phyloP scores from a whole-genome alignment of 306 rosid species.

The Castanea mollissima region DNA sequence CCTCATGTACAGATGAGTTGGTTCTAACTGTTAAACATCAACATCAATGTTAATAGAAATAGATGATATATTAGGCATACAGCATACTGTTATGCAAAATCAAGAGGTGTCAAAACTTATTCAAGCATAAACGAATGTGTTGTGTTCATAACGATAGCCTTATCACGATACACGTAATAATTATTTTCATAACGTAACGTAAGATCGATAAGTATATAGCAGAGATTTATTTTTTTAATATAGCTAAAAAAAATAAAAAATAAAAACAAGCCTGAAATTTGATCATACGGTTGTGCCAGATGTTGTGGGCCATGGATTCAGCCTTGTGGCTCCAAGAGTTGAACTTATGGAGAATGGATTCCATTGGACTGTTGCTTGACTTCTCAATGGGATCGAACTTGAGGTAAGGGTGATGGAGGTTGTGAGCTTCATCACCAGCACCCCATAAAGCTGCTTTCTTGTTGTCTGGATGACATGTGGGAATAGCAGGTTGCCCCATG shows the following conservation, averaged over 20 bases:
- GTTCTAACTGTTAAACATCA: slow-evolving; percentile 32
- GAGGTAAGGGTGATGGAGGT: slow-evolving; percentile 30
- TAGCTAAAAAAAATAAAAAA: neutral
- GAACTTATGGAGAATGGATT: slow-evolving; percentile 41
- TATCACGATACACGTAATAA: no score
- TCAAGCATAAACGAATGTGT: neutral
- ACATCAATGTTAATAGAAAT: no score
- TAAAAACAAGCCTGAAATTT: neutral
- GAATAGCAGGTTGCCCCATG: slow-evolving; percentile 40
- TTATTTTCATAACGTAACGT: no score
- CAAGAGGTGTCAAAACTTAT: neutral
- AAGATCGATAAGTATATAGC: no score
- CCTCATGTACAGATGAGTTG: slow-evolving; percentile 40
- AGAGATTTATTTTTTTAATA: neutral
- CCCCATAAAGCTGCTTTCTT: slow-evolving; percentile 39
- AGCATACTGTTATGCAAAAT: neutral
- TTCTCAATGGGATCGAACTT: slow-evolving; percentile 28
- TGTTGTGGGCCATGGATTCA: slow-evolving; percentile 42
- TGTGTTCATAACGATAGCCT: no score
- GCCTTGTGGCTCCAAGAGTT: slow-evolving; percentile 45
- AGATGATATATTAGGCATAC: no score
- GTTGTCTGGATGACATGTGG: slow-evolving; percentile 47
- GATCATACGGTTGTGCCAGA: slow-evolving; percentile 51
- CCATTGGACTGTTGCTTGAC: slow-evolving; percentile 40
- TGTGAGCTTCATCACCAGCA: neutral